Base-by-base conservation (phyloP, 768 basidiomycete species). In the Auricularia auricula-judae region DNA sequence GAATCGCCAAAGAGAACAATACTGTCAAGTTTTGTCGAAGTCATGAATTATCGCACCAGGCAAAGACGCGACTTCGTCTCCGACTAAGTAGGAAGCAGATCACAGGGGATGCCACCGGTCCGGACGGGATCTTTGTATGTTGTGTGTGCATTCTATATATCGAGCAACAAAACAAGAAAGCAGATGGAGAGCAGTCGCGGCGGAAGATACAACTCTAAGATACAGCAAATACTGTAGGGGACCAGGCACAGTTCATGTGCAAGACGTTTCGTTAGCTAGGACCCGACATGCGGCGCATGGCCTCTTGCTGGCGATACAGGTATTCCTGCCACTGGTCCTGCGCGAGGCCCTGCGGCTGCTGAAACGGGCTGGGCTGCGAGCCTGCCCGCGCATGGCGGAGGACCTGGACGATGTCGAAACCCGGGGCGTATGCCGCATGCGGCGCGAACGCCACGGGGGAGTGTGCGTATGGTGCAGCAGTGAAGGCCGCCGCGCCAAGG, bases 1-100 rank as follows among this genome's bases (percentile, higher is more conserved):
- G 89, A 91, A 71, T 93, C 91, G 3, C 91, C 91, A 63, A 93
- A 83, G 18, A 91, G 82, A 76, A 93, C 79, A 63, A 92, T 82
- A 2, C 75, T 77, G 72, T 91, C 88, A 65, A 87, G 83, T 3
- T 82, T 76, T 63, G 73, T 72, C 4, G 83, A 82, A 33, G 82
- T 79, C 86, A 89, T 89, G 11, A 63, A 51, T 51, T 51, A 18
- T 51, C 21, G 47, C 11, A 10, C 11, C 11, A 0, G 47, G 47
- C 11, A 5, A 18, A 21, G 47, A 51, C 39, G 39, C 39, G 39
- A 42, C 39, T 42, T 42, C 8, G 39, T 42, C 39, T 42, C 39
- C 39, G 39, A 42, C 39, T 7, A 5, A 5, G 36, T 12, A 8
- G 39, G 39, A 42, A 42, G 39, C 39, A 14, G 3, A 42, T 29